Percentiles rank a stretch among this genome's conserved stretches.
Evolutionary conservation across 176 grass and related monocot species (phyloP).

Genomic region (Themeda triandra): DNA sequence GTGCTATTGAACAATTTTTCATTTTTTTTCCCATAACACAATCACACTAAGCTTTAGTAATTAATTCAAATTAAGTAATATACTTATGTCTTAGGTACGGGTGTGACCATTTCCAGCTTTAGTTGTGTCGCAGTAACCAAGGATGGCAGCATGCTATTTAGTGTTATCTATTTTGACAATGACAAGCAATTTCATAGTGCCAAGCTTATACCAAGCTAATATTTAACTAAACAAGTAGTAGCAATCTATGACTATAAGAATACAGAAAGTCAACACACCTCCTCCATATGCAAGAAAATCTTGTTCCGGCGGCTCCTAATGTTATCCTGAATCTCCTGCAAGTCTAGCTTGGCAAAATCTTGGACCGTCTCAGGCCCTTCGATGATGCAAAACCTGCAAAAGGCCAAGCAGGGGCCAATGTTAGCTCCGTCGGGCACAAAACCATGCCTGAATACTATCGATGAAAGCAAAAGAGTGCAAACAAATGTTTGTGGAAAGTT

Average conservation of each 20-base stretch:
- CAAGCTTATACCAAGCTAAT: background rate
- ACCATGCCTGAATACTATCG: background rate
- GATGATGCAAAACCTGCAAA: constrained; percentile 94
- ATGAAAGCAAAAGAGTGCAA: background rate
- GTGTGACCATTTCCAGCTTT: background rate
- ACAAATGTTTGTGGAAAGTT: background rate
- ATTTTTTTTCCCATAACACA: background rate
- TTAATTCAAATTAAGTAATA: background rate
- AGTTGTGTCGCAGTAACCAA: background rate
- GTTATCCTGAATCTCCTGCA: constrained; percentile 95
- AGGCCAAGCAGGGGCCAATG: background rate
- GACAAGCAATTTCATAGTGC: constrained; percentile 10
- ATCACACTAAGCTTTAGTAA: background rate
- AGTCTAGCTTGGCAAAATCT: constrained; percentile 92
- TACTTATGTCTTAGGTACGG: background rate
- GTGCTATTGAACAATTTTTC: background rate
- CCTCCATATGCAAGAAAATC: constrained; percentile 99
- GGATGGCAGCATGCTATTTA: background rate
- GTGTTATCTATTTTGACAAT: background rate
- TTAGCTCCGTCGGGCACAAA: background rate
- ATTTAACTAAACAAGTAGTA: background rate
- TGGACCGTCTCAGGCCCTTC: constrained; percentile 98
- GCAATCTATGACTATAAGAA: background rate
- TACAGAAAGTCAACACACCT: constrained; percentile 54
- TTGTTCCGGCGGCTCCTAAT: constrained; percentile 97